Evolutionary conservation across 768 basidiomycete species (phyloP).

Genomic region (Suillus weaverae): DNA sequence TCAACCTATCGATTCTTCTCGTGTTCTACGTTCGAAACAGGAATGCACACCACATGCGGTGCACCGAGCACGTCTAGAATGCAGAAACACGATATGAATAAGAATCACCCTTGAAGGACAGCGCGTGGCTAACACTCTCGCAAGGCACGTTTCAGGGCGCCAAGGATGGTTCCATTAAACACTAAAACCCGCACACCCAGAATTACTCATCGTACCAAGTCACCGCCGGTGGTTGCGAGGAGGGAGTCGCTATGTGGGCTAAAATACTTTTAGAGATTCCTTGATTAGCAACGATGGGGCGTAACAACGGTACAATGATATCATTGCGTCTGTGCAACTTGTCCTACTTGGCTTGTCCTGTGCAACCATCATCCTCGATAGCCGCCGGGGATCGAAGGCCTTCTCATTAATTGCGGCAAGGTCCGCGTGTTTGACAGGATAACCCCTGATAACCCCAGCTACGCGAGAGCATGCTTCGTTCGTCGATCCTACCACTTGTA

Average conservation of each 20-base stretch:
- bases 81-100: background rate
- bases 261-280: background rate
- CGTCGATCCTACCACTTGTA: background rate
- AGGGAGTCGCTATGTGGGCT: background rate
- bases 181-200: background rate
- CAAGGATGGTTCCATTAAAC: background rate
- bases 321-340: background rate
- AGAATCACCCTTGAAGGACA: background rate
- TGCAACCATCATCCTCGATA: conserved; percentile 8
- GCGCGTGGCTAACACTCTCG: background rate
- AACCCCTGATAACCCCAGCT: background rate
- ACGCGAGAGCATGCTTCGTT: background rate
- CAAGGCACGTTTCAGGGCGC: conserved; percentile 1
- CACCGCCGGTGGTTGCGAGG: background rate
- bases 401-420: background rate
- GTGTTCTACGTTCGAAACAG: background rate
- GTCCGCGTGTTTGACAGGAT: background rate
- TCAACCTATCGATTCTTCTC: background rate
- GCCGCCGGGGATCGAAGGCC: background rate
- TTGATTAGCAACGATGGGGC: conserved; percentile 1
- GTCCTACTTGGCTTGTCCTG: background rate
- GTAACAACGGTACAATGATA: background rate
- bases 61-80: background rate
- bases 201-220: background rate
- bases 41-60: background rate